Evolutionary conservation across 345 rosid genomes (phyloP).

Genomic region (Viola odorata): DNA sequence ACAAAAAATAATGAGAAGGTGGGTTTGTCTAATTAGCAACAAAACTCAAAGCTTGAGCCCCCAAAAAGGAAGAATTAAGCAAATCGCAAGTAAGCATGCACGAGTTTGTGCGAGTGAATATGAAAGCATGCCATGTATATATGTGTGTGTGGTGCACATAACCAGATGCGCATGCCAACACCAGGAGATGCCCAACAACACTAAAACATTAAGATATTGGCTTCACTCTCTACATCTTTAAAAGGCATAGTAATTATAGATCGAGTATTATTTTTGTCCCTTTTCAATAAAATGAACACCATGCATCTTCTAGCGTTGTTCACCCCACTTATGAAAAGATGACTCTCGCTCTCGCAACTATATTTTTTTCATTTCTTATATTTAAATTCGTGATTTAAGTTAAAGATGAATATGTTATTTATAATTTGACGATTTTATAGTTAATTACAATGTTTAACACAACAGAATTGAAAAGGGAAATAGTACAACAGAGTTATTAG

Average conservation of each 20-base stretch:
- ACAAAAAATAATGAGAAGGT: neutral
- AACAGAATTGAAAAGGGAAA: no score
- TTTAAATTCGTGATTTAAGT: no score
- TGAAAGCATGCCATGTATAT: neutral
- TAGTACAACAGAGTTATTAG: no score
- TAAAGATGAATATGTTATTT: no score
- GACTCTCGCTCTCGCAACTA: no score
- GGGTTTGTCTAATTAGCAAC: neutral
- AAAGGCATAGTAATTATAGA: neutral
- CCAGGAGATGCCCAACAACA: constrained; percentile 1
- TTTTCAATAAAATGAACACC: no score
- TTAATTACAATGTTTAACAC: no score
- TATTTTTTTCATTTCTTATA: no score
- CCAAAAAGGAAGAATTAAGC: neutral
- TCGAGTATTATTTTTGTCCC: no score
- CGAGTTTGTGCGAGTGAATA: constrained; percentile 1
- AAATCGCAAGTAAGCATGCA: neutral
- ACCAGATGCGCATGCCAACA: constrained; percentile 35
- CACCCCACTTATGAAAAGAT: neutral
- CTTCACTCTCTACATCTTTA: constrained; percentile 10
- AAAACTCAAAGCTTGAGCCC: neutral
- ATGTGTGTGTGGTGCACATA: constrained; percentile 19
- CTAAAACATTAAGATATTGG: neutral
- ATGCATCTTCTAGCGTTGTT: neutral
- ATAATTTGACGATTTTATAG: no score